Evolutionary conservation across 176 grass and related monocot species (phyloP).

Genomic region (Eleusine indica): DNA sequence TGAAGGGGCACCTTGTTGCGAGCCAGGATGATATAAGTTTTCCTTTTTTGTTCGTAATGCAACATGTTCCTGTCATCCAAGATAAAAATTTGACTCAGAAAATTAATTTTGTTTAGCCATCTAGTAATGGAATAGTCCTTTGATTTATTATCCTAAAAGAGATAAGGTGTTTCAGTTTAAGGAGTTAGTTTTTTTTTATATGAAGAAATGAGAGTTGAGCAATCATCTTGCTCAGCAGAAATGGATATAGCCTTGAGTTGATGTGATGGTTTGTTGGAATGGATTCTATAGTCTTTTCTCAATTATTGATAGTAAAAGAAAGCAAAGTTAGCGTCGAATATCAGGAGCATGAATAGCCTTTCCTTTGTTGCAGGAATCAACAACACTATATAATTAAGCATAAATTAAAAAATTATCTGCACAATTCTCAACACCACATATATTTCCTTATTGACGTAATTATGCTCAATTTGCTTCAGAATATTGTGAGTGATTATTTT

Average conservation of each 20-base stretch:
- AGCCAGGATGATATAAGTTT: not conserved
- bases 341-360: slow-evolving; percentile 43
- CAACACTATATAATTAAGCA: slow-evolving; percentile 17
- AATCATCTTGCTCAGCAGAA: slow-evolving; percentile 1
- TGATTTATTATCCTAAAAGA: not conserved
- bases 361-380: slow-evolving; percentile 39
- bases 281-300: slow-evolving; percentile 40
- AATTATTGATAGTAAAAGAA: slow-evolving; percentile 57
- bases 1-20: not conserved
- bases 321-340: slow-evolving; percentile 46
- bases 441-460: not conserved
- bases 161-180: not conserved
- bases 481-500: slow-evolving; percentile 25
- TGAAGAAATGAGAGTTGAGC: slow-evolving; percentile 21
- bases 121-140: not conserved
- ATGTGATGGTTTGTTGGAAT: slow-evolving; percentile 51
- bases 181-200: not conserved
- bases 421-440: slow-evolving; percentile 17
- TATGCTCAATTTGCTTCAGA: slow-evolving; percentile 2
- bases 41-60: not conserved
- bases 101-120: not conserved
- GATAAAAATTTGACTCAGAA: not conserved
- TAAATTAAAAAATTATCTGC: slow-evolving; percentile 31
- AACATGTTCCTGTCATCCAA: slow-evolving; percentile 3
- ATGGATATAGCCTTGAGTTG: slow-evolving; percentile 37